Conservation (phyloP, 2,329 filamentous ascomycete genomes). For the Apiospora aurea region DNA sequence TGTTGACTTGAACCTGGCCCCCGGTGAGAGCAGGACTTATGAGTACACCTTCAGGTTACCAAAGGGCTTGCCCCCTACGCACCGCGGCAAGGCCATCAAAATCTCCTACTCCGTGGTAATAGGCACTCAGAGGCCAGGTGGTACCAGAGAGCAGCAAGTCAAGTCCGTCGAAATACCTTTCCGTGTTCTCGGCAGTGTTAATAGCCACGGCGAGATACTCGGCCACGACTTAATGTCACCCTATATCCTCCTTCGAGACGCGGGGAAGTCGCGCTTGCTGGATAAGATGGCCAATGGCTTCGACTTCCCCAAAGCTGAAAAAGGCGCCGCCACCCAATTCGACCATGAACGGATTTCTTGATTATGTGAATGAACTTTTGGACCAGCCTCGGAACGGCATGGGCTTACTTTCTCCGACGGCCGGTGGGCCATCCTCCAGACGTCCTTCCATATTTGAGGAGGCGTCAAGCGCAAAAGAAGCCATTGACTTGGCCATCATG, state of each 20-base stretch:
- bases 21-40: constrained; percentile 87
- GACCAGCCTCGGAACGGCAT: constrained; percentile 62
- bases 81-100: constrained; percentile 92
- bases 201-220: constrained; percentile 84
- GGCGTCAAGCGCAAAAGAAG: constrained; percentile 74
- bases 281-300: constrained; percentile 43
- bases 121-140: constrained; percentile 86
- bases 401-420: constrained; percentile 77
- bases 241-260: constrained; percentile 86
- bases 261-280: constrained; percentile 70
- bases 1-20: constrained; percentile 85
- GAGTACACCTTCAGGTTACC: constrained; percentile 88
- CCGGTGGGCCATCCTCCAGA: constrained; percentile 61
- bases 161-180: constrained; percentile 94
- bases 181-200: constrained; percentile 90
- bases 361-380: constrained; percentile 79
- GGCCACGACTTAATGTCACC: constrained; percentile 95
- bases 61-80: constrained; percentile 86
- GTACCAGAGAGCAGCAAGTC: constrained; percentile 80
- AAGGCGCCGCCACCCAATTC: constrained; percentile 42
- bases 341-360: constrained; percentile 71
- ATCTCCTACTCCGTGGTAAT: constrained; percentile 91
- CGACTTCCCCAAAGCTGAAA: constrained; percentile 36
- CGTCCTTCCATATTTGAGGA: constrained; percentile 64
- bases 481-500: constrained; percentile 90